A percentile compares a stretch with the other conserved stretches of the same genome.
Evolutionary conservation across 768 basidiomycete species (phyloP).

Genomic region (Tephrocybe sp.): DNA sequence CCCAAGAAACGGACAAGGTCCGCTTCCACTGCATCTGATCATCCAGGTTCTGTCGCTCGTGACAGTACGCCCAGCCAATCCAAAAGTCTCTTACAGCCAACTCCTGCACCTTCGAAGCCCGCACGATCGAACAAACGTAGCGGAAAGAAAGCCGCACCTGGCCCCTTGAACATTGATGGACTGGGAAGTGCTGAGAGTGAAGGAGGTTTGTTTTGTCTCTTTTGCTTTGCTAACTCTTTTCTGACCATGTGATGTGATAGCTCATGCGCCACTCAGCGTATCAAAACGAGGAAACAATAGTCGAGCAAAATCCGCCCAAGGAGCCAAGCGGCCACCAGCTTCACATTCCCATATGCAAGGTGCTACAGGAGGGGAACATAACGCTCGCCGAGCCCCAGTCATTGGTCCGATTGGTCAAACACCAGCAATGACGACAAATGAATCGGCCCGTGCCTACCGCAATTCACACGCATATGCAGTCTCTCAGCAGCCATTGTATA

Average conservation of each 20-base stretch:
- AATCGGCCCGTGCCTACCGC: conserved; percentile 65
- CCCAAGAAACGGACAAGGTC: conserved; percentile 77
- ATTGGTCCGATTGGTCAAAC: conserved; percentile 35
- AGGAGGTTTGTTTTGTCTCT: conserved; percentile 47
- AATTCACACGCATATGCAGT: conserved; percentile 79
- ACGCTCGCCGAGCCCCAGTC: conserved; percentile 47
- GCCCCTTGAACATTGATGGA: conserved; percentile 27
- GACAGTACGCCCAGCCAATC: conserved; percentile 40
- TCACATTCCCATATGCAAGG: conserved; percentile 26
- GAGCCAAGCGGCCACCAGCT: conserved; percentile 39
- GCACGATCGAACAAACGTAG: conserved; percentile 42
- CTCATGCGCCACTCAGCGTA: conserved; percentile 11
- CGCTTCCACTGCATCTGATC: conserved; percentile 68
- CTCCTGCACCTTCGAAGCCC: conserved; percentile 31
- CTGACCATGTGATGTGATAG: conserved; percentile 16
- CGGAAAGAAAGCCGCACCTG: conserved; percentile 35
- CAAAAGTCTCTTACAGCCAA: conserved; percentile 26
- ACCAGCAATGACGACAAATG: conserved; percentile 37
- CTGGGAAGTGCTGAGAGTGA: conserved; percentile 48
- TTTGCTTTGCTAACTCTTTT: background rate
- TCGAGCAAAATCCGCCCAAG: conserved; percentile 39
- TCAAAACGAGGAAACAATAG: conserved; percentile 35
- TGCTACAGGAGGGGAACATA: conserved; percentile 37
- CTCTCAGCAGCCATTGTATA: conserved; percentile 74
- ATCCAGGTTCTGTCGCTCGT: conserved; percentile 35